Percentiles rank a stretch among this genome's conserved stretches.
phyloP scores from a whole-genome alignment of 306 rosid species.

The Delonix regia region DNA sequence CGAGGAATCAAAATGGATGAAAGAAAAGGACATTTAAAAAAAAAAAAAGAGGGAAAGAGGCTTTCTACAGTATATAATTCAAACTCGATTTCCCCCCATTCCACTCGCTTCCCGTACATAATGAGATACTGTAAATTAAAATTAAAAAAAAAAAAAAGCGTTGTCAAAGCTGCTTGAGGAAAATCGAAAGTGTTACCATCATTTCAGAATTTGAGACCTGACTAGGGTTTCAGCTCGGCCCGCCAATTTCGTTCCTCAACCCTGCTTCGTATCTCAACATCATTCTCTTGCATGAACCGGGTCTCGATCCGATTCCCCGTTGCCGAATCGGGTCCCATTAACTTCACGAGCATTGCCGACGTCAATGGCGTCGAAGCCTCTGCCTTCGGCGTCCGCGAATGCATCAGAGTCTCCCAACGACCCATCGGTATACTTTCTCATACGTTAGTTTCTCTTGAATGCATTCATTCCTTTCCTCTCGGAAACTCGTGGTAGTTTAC shows the following conservation, averaged over 20 bases:
- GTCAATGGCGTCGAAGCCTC: constrained; percentile 65
- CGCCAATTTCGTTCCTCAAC: constrained; percentile 43
- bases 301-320: constrained; percentile 50
- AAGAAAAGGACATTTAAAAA: neutral
- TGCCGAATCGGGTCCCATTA: constrained; percentile 40
- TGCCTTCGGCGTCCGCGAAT: constrained; percentile 41
- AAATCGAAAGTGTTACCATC: constrained; percentile 34
- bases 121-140: neutral
- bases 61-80: constrained; percentile 43
- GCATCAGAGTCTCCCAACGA: constrained; percentile 44
- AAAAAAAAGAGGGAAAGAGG: neutral
- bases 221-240: constrained; percentile 62
- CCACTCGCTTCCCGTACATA: neutral
- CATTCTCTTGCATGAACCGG: constrained; percentile 51
- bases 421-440: constrained; percentile 43
- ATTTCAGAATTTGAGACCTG: constrained; percentile 25
- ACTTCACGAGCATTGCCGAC: constrained; percentile 38
- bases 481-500: neutral
- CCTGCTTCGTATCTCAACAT: neutral
- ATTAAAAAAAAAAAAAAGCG: neutral
- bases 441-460: neutral
- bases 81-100: constrained; percentile 53
- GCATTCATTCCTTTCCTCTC: neutral
- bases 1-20: neutral
- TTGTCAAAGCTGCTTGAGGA: constrained; percentile 19